Conservation (phyloP, 208 protist genomes). For the Trypanosoma grayi region DNA sequence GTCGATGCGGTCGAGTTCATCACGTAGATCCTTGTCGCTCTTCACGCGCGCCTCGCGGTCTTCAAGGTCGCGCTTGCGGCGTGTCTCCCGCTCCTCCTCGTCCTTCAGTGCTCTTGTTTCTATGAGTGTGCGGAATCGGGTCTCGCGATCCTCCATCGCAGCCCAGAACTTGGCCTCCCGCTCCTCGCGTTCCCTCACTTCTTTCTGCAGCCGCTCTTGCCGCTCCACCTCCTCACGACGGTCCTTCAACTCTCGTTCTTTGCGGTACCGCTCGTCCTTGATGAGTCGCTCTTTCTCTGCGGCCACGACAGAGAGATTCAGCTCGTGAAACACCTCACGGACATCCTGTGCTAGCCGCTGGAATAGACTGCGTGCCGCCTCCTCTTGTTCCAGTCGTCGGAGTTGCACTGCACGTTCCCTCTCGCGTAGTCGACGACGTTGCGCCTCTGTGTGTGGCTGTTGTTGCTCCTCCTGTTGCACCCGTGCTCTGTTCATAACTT, state of each 20-base stretch:
- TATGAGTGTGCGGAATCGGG: constrained; percentile 46
- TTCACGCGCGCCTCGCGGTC: constrained; percentile 62
- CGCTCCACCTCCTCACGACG: constrained; percentile 64
- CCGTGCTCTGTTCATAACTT: constrained; percentile 4
- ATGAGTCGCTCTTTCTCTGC: constrained; percentile 88
- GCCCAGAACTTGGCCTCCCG: constrained; percentile 78
- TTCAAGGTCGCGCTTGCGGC: constrained; percentile 75
- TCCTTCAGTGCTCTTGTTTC: constrained; percentile 56
- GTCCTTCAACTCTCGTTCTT: constrained; percentile 76
- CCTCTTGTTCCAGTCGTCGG: constrained; percentile 75
- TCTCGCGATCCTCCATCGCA: constrained; percentile 63
- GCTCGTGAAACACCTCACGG: constrained; percentile 88
- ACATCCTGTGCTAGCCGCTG: constrained; percentile 88
- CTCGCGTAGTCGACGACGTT: constrained; percentile 67
- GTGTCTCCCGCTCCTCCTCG: constrained; percentile 80
- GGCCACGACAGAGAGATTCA: constrained; percentile 87
- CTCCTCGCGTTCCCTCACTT: constrained; percentile 67
- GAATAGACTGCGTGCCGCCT: constrained; percentile 74
- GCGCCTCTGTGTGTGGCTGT: constrained; percentile 26
- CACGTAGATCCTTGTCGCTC: constrained; percentile 63
- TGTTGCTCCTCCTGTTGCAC: constrained; percentile 5
- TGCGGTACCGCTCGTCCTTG: constrained; percentile 90
- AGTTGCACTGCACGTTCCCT: constrained; percentile 64
- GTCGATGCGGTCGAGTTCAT: constrained; percentile 67
- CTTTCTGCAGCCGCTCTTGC: constrained; percentile 56